Evolutionary conservation across 495 filamentous ascomycete genomes (phyloP).

Genomic region (Penicillium soppii): DNA sequence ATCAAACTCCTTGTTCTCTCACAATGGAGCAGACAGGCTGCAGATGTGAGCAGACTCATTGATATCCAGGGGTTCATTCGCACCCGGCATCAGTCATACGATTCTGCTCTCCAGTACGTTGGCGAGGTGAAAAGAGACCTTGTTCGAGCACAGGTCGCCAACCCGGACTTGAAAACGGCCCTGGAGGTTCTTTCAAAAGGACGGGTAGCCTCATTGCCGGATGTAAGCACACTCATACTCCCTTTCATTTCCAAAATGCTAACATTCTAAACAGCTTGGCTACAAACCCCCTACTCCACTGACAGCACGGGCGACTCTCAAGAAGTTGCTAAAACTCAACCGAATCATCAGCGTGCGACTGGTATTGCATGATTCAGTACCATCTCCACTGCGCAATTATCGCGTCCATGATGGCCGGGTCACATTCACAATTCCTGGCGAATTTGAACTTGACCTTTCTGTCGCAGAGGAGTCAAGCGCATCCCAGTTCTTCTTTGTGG

Average conservation of each 20-base stretch:
- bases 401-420: conserved; percentile 74
- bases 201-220: conserved; percentile 70
- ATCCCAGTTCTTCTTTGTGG: conserved; percentile 88
- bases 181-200: conserved; percentile 78
- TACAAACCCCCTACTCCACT: conserved; percentile 78
- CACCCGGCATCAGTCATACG: conserved; percentile 55
- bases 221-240: conserved; percentile 54
- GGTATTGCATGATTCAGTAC: conserved; percentile 72
- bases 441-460: conserved; percentile 91
- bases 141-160: conserved; percentile 64
- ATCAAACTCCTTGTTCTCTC: conserved; percentile 87
- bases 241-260: conserved; percentile 21
- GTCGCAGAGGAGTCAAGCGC: conserved; percentile 76
- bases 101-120: conserved; percentile 56
- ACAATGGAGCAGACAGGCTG: conserved; percentile 79
- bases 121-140: conserved; percentile 69
- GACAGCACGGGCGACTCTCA: conserved; percentile 61
- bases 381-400: conserved; percentile 69
- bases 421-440: conserved; percentile 77
- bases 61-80: conserved; percentile 75
- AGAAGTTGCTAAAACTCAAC: conserved; percentile 75
- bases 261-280: conserved; percentile 51
- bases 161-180: conserved; percentile 88
- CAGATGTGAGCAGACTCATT: conserved; percentile 76
- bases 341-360: conserved; percentile 77